These are phyloP conservation scores for Plantago coronopus DNA, from an alignment of 305 asterid species.

Conservation along the genomic window DNA sequence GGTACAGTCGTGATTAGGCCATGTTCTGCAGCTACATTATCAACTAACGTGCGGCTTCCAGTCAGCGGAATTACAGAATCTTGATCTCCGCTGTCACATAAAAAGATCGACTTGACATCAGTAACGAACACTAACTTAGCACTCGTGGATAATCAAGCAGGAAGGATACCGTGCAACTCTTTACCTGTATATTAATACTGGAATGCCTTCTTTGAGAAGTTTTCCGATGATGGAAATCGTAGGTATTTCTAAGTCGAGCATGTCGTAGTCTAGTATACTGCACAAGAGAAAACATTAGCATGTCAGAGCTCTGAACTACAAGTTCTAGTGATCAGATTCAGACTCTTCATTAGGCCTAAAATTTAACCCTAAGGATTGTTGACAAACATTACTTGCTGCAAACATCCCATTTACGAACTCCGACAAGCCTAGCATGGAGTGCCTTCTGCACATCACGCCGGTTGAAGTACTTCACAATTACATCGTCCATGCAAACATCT, in stretches of 20 bases:
- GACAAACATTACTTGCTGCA: conserved; percentile 53
- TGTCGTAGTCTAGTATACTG: conserved; percentile 55
- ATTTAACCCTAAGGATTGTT: neutral
- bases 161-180: neutral
- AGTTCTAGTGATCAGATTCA: neutral
- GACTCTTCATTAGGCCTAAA: neutral
- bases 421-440: conserved; percentile 64
- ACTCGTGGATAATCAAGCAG: neutral
- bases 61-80: conserved; percentile 67
- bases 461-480: conserved; percentile 55
- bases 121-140: neutral
- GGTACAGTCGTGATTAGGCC: conserved; percentile 46
- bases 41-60: conserved; percentile 52
- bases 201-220: conserved; percentile 46
- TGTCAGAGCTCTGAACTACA: neutral
- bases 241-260: conserved; percentile 55
- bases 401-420: conserved; percentile 54
- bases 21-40: conserved; percentile 39
- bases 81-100: conserved; percentile 57
- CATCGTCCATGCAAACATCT: conserved; percentile 70
- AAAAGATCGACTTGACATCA: neutral
- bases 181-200: conserved; percentile 61
- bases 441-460: conserved; percentile 56
- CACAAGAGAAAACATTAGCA: conserved; percentile 7
- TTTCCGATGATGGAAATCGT: conserved; percentile 46